These are phyloP conservation scores for Macrolepiota dolichaula DNA, from an alignment of 768 basidiomycete species.

Conservation along the genomic window DNA sequence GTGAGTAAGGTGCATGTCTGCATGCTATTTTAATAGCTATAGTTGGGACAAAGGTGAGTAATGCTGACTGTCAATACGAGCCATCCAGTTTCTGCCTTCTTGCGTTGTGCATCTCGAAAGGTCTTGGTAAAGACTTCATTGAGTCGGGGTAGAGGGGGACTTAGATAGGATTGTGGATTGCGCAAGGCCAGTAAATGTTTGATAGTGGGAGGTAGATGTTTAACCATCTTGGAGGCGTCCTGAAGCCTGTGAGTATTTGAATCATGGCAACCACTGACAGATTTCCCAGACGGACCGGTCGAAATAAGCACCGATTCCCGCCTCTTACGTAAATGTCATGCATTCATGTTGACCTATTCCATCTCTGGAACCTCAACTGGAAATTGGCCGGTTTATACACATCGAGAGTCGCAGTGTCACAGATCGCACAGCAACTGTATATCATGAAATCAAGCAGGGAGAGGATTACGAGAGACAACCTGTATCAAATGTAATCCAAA, in stretches of 20 bases:
- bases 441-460: not conserved
- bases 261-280: not conserved
- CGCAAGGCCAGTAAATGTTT: slow-evolving; percentile 72
- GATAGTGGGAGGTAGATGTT: slow-evolving; percentile 57
- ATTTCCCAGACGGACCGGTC: slow-evolving; percentile 1
- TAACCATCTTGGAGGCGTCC: slow-evolving; percentile 29
- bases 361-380: no score
- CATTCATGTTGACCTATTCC: no score
- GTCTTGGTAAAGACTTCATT: slow-evolving; percentile 57
- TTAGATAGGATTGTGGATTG: slow-evolving; percentile 55
- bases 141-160: slow-evolving; percentile 53
- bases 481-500: slow-evolving; percentile 7
- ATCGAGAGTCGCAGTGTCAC: not conserved
- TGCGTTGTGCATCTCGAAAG: slow-evolving; percentile 59
- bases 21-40: slow-evolving; percentile 15
- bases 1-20: slow-evolving; percentile 84
- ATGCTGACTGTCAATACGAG: slow-evolving; percentile 67
- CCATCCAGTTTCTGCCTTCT: slow-evolving; percentile 75
- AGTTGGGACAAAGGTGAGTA: slow-evolving; percentile 6
- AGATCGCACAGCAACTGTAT: not conserved
- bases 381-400: not conserved
- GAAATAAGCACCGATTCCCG: not conserved
- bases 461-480: slow-evolving; percentile 3
- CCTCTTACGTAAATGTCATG: not conserved
- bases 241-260: not conserved